Evolutionary conservation across 1,139 yeast species (phyloP).

Genomic region (Pichia sp.): DNA sequence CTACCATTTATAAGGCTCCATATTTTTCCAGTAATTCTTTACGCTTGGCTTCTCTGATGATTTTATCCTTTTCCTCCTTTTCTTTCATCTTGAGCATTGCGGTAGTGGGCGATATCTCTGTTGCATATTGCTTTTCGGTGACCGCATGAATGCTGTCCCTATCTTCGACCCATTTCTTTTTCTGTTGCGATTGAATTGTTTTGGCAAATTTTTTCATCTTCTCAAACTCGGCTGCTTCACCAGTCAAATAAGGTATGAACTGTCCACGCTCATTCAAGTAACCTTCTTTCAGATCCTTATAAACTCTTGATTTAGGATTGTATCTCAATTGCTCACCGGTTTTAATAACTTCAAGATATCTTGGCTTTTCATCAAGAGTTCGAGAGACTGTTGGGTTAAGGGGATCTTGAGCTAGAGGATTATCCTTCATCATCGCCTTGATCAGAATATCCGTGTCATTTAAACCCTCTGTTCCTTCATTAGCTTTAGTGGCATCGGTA

Average conservation of each 20-base stretch:
- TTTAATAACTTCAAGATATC: constrained; percentile 34
- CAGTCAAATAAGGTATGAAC: constrained; percentile 49
- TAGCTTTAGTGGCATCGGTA: constrained; percentile 31
- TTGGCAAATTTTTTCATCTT: constrained; percentile 47
- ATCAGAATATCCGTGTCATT: constrained; percentile 6
- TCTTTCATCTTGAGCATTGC: constrained; percentile 44
- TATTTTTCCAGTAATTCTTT: constrained; percentile 39
- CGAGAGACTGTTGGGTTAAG: constrained; percentile 29
- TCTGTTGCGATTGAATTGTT: constrained; percentile 22
- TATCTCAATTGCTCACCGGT: constrained; percentile 36
- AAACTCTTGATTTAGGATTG: constrained; percentile 55
- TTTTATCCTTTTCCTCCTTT: constrained; percentile 34
- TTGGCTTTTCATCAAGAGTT: constrained; percentile 38
- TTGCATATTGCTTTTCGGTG: constrained; percentile 39
- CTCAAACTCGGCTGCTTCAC: constrained; percentile 49
- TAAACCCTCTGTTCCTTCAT: constrained; percentile 8
- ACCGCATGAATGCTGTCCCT: constrained; percentile 30
- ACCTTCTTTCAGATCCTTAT: constrained; percentile 44
- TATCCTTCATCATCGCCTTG: constrained; percentile 13
- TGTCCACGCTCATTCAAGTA: constrained; percentile 46
- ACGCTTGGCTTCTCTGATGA: constrained; percentile 32
- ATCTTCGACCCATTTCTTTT: constrained; percentile 21
- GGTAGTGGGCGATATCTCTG: constrained; percentile 61
- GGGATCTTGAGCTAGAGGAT: constrained; percentile 20
- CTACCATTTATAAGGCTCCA: constrained; percentile 29